Conservation (phyloP, 1,139 yeast genomes). For the Debaryomyces subglobosus region DNA sequence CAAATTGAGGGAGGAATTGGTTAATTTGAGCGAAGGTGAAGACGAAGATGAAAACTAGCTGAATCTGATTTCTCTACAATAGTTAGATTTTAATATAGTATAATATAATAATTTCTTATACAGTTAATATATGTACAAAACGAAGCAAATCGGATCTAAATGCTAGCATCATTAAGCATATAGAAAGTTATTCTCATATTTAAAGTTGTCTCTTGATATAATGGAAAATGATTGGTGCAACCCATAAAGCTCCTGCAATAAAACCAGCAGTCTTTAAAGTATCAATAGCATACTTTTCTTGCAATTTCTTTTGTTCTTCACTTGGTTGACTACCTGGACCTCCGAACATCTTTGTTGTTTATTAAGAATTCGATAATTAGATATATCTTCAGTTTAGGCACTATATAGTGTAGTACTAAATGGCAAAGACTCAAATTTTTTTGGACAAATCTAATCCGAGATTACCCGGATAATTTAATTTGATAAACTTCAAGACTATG, state of each 20-base stretch:
- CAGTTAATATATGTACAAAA: constrained; percentile 9
- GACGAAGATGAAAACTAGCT: constrained; percentile 6
- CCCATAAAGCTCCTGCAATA: constrained; percentile 81
- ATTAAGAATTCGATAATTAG: constrained; percentile 2
- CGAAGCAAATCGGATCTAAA: not conserved
- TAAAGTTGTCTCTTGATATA: constrained; percentile 61
- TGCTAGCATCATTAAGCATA: not conserved
- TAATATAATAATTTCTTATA: constrained; percentile 3
- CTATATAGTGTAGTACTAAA: not conserved
- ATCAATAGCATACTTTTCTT: constrained; percentile 67
- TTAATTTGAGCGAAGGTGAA: constrained; percentile 28
- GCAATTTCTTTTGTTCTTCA: constrained; percentile 78
- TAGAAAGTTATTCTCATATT: not conserved
- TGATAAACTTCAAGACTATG: not conserved
- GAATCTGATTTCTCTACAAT: constrained; percentile 2
- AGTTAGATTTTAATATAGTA: constrained; percentile 1
- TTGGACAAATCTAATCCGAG: not conserved
- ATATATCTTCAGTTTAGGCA: not conserved
- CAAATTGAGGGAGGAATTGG: constrained; percentile 59
- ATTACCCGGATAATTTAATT: constrained; percentile 1
- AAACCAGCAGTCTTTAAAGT: constrained; percentile 70
- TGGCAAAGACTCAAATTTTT: constrained; percentile 1
- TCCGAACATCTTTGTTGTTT: constrained; percentile 62
- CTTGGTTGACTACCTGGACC: constrained; percentile 71
- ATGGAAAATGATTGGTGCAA: constrained; percentile 66